Evolutionary conservation across 2,329 filamentous ascomycete species (phyloP).

Genomic region (Clathrospora elynae): DNA sequence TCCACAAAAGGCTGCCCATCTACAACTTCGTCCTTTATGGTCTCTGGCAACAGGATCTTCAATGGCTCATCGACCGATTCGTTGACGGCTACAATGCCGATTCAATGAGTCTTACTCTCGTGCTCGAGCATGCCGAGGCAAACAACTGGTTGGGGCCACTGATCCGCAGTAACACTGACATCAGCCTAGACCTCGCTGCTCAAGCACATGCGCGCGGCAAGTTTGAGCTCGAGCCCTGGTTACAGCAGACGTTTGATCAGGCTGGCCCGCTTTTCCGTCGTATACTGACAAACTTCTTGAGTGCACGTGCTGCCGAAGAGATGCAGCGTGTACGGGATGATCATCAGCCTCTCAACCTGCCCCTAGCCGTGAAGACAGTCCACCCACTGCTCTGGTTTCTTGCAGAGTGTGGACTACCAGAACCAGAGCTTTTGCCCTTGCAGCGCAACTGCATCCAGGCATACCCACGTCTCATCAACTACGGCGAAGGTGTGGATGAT

Average conservation of each 20-base stretch:
- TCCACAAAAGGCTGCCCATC: constrained; percentile 76
- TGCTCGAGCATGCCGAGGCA: constrained; percentile 79
- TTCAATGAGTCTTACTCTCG: constrained; percentile 68
- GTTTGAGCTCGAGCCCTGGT: constrained; percentile 83
- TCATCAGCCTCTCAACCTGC: constrained; percentile 69
- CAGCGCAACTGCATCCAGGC: constrained; percentile 89
- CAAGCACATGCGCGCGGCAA: constrained; percentile 79
- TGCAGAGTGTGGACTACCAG: constrained; percentile 59
- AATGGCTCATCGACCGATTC: constrained; percentile 82
- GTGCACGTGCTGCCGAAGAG: constrained; percentile 84
- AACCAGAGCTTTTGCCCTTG: constrained; percentile 75
- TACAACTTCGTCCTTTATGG: constrained; percentile 90
- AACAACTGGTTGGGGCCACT: constrained; percentile 85
- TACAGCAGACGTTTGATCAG: constrained; percentile 69
- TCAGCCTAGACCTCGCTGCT: constrained; percentile 85
- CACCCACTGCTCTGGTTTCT: constrained; percentile 79
- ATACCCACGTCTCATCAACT: constrained; percentile 95
- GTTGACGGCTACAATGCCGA: constrained; percentile 75
- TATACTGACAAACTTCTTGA: constrained; percentile 77
- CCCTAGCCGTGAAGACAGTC: constrained; percentile 83
- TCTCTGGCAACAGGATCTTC: constrained; percentile 86
- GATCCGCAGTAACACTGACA: constrained; percentile 76
- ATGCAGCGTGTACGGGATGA: constrained; percentile 74
- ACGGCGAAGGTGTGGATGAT: constrained; percentile 88
- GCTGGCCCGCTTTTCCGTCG: constrained; percentile 70